Conservation (phyloP, 768 basidiomycete species). For the Rhodocollybia butyracea region DNA sequence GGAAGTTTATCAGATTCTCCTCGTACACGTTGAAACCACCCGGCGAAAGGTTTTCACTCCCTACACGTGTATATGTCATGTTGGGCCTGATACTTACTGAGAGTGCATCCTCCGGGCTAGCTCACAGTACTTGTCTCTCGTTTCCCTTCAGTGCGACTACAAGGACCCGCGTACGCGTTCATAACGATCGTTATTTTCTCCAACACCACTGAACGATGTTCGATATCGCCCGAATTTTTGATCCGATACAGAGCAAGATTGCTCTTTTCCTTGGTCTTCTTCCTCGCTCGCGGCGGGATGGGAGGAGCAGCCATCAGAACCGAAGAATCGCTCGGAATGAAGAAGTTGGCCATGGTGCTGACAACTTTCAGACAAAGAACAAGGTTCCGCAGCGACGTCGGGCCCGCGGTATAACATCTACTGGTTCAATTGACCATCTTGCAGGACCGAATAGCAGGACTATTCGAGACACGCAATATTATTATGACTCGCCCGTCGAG, state of each 20-base stretch:
- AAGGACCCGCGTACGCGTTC: not conserved
- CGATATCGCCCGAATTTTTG: not conserved
- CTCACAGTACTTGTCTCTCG: not conserved
- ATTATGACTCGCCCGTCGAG: not conserved
- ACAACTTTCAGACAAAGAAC: not conserved
- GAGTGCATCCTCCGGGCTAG: not conserved
- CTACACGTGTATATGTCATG: conserved; percentile 10
- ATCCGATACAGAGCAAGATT: not conserved
- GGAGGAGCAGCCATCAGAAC: not conserved
- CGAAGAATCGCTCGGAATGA: not conserved
- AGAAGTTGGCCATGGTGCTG: not conserved
- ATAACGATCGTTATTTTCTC: not conserved
- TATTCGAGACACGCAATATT: conserved; percentile 1
- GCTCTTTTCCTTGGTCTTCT: not conserved
- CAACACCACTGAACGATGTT: not conserved
- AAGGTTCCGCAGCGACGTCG: not conserved
- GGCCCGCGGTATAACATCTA: not conserved
- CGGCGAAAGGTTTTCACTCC: not conserved
- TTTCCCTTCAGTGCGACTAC: not conserved
- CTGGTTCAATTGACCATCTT: not conserved
- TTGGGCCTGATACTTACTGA: not conserved
- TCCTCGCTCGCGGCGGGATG: not conserved
- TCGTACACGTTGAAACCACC: conserved; percentile 4
- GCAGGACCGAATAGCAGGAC: not conserved
- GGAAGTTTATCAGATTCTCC: not conserved